Evolutionary conservation across 2,329 filamentous ascomycete species (phyloP), one percentile per base, ranked within the genome.

Genomic region (Pseudogymnoascus sp.): DNA sequence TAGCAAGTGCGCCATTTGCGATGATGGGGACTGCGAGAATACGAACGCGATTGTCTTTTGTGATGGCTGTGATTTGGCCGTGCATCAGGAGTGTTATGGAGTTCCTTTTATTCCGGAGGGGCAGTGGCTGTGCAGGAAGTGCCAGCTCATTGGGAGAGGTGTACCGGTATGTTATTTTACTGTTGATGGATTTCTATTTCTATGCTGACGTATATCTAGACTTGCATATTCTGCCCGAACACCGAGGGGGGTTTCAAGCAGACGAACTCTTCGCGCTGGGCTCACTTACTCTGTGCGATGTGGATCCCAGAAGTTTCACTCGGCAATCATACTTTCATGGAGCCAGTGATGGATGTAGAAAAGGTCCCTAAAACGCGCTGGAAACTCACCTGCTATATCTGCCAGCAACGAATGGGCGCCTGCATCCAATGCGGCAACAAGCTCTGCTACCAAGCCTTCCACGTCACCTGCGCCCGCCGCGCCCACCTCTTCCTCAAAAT

Each of bases 21-120:
- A 99, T 72, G 94, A 99, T 71, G 94, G 94, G n/a, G 94, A 99
- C 72, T 99, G 94, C 72, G 94, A 99, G 76, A 99, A 99, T 74
- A 95, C 94, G 22, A 99, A 99, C 72, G 94, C 94, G 0, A 99
- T 99, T 71, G 94, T 99, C 22, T 99, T 99, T 72, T 99, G 94
- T 73, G 94, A 99, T 73, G 94, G 94, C 2, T 99, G 94, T 75
- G 95, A 99, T 75, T 80, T 99, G 60, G 94, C 94, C 3, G 94
- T 99, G 8, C 94, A 99, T 75, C 94, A 99, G 75, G 94, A 99
- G 78, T 99, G 94, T 75, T 99, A 99, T 72, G 94, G 94, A 62
- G 94, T 99, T 55, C 94, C 94, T 1, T 99, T 97, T 75, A 99
- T 99, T 67, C 94, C 94, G 1, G 94, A 99, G 77, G 94, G 94